These are phyloP conservation scores for Lentithecium fluviatile DNA, from an alignment of 495 filamentous ascomycete genomes.

Conservation along the genomic window DNA sequence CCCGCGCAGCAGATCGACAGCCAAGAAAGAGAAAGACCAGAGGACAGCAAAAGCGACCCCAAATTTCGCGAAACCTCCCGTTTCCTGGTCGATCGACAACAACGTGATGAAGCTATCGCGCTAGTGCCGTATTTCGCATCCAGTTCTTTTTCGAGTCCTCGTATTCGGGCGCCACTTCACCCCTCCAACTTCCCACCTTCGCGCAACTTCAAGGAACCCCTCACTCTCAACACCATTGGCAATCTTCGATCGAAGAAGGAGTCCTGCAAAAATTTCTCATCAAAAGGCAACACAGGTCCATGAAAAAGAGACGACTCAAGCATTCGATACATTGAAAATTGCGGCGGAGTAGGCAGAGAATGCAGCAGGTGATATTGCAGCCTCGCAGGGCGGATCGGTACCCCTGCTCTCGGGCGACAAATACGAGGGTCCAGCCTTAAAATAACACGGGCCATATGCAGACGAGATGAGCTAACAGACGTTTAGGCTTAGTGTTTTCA, in stretches of 20 bases:
- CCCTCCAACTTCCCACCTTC: not conserved
- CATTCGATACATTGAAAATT: not conserved
- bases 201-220: too few relatives aligned
- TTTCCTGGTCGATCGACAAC: too few relatives aligned
- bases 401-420: not conserved
- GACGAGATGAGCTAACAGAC: not conserved
- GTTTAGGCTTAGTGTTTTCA: too few relatives aligned
- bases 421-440: conserved; percentile 4
- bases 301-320: not conserved
- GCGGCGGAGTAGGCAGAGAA: not conserved
- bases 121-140: not conserved
- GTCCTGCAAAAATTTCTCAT: not conserved
- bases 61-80: too few relatives aligned
- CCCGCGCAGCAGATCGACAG: too few relatives aligned
- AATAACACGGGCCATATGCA: conserved; percentile 11
- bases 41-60: too few relatives aligned
- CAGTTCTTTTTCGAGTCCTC: not conserved
- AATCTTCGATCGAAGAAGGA: not conserved
- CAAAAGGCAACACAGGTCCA: not conserved
- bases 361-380: conserved; percentile 1
- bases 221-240: not conserved
- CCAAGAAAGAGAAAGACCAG: too few relatives aligned
- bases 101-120: too few relatives aligned
- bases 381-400: not conserved
- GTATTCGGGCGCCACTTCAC: not conserved